These are phyloP conservation scores for Syzygium aromaticum DNA, from an alignment of 345 rosid genomes.

Conservation along the genomic window DNA sequence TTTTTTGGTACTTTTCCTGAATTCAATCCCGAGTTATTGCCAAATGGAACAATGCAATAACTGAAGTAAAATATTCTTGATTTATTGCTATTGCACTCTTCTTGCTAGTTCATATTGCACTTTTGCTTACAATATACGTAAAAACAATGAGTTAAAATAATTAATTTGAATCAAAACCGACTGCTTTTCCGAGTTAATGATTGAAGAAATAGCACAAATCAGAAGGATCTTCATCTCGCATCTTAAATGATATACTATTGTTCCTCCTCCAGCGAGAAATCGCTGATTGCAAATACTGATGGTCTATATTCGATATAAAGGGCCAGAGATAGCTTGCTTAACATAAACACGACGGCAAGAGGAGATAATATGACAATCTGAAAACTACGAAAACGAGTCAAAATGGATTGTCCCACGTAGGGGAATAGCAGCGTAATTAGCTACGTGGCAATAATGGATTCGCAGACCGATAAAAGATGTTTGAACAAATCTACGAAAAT, in stretches of 20 bases:
- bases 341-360: not conserved
- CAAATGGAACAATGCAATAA: not conserved
- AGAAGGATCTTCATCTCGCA: not conserved
- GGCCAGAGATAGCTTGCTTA: not conserved
- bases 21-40: not conserved
- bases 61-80: not conserved
- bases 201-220: not conserved
- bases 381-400: not conserved
- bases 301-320: not conserved
- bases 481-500: not conserved
- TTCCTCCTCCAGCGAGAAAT: not conserved
- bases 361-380: not conserved
- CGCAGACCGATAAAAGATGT: not conserved
- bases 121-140: not conserved
- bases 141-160: not conserved
- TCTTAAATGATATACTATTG: not conserved
- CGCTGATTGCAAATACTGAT: not conserved
- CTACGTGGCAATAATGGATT: not conserved
- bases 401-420: not conserved
- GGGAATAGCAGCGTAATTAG: not conserved
- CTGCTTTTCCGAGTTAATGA: not conserved
- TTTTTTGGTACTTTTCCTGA: too few species aligned
- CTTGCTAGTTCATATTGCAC: not conserved
- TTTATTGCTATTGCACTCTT: not conserved
- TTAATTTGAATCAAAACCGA: not conserved